Base-by-base conservation (phyloP, 2,329 filamentous ascomycete genomes). In the Macrophomina pseudophaseolina region DNA sequence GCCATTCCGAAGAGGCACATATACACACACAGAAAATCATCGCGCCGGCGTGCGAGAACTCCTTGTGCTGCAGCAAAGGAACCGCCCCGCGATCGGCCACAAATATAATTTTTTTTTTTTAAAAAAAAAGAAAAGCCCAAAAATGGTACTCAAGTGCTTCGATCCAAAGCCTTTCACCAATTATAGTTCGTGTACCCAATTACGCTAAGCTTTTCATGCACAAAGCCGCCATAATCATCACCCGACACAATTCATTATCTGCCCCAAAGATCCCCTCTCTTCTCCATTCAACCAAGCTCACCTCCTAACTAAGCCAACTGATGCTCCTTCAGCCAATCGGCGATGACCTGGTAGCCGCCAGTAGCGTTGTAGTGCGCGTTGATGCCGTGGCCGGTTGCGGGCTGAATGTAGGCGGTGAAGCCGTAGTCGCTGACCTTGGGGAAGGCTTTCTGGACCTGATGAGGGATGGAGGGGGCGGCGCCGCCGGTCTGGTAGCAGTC, bases 391-490 rank as follows among this genome's bases (percentile, higher is more conserved):
- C 70, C 76, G 40, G 85, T 83, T 3, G 80, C 78, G 0, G 83
- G 81, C 1, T 90, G 83, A 18, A 90, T 80, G 52, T 83, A 83
- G 0, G 85, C 78, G 67, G 85, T 79, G 71, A 89, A 88, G 54
- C 49, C 40, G 3, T 44, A 44, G 0, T 75, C 74, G 0, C 72
- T 80, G 0, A 84, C 80, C 14, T 83, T 77, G 1, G 79, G 77
- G 70, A 87, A 86, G 35, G 76, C 76, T 51, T 69, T 60, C 60
- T 70, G 73, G 0, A 82, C 83, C 28, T 74, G 73, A 11, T 79
- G 82, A 1, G 84, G 82, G 51, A 87, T 80, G 33, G 79, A 81
- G 0, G 75, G 70, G 6, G 76, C 71, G 1, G 80, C 74, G 48
- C 74, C 70, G 14, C 76, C 79, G 0, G 82, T 85, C 23, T 75